These are phyloP conservation scores for Trichaptum fuscoviolaceum DNA, from an alignment of 768 basidiomycete genomes.

Conservation along the genomic window DNA sequence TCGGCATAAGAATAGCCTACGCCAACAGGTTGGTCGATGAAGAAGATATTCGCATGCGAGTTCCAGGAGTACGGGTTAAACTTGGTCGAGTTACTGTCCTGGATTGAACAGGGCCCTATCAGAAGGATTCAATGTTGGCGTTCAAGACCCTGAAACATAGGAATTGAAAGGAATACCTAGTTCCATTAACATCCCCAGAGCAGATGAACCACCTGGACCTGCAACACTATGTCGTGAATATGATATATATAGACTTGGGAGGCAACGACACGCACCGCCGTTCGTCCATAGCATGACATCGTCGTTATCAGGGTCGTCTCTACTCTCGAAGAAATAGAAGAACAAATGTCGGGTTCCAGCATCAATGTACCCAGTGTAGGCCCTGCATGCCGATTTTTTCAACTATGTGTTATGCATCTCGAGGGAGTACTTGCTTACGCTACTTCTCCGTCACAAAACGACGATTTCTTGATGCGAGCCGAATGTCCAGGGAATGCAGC, in stretches of 20 bases:
- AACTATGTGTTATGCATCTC: neutral
- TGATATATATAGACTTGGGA: neutral
- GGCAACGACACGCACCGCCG: conserved; percentile 37
- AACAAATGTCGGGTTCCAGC: conserved; percentile 58
- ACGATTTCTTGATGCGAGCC: conserved; percentile 2
- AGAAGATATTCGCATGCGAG: conserved; percentile 17
- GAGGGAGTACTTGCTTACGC: neutral
- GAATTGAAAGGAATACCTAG: conserved; percentile 19
- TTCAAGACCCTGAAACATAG: neutral
- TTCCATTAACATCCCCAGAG: conserved; percentile 69
- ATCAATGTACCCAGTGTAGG: conserved; percentile 66
- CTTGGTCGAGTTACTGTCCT: too few relatives aligned
- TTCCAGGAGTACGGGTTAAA: conserved; percentile 15
- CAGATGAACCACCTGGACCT: conserved; percentile 45
- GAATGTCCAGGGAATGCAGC: neutral
- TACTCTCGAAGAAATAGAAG: conserved; percentile 75
- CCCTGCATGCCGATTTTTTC: conserved; percentile 24
- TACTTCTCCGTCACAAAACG: neutral
- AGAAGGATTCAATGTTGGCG: too few relatives aligned
- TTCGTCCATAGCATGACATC: conserved; percentile 56
- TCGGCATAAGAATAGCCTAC: neutral
- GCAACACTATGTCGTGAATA: neutral
- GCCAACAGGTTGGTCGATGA: conserved; percentile 25
- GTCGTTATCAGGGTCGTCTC: conserved; percentile 51
- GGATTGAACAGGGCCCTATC: too few relatives aligned